Base-by-base conservation (phyloP, 306 rosid genomes). In the Begonia fuchsioides region DNA sequence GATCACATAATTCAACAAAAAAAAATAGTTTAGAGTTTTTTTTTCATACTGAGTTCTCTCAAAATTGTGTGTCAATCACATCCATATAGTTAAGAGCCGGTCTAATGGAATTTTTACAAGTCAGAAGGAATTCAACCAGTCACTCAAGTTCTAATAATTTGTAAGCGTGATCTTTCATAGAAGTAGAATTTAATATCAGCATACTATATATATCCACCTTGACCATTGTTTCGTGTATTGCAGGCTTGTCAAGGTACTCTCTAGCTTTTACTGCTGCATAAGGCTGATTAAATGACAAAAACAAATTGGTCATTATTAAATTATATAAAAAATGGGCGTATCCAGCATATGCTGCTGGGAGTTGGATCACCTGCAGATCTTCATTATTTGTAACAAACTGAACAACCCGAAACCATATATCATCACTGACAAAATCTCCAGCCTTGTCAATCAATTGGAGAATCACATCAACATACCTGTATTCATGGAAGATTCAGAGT, bases 381-480 rank as follows among this genome's bases (percentile, higher is more conserved):
- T 92, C 98, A 56, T 92, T 92, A 74, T 92, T 92, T 43, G 96
- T 85, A 66, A 92, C 98, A 68, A 92, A 92, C 64, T 92, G 98
- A 62, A 92, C 98, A 59, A 92, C 98, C 56, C 98, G 94, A 69
- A 85, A 92, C 98, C 98, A 92, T 57, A 92, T 92, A 75, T 92
- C 98, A 61, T 92, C 98, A 11, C 98, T 92, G 26, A 92, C 98
- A 75, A 92, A 92, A 68, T 92, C 98, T 62, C 96, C 98, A 2
- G 98, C 98, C 85, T 92, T 92, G 77, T 92, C 98, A 68, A 92
- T 92, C 78, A 92, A 73, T 72, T 92, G 98, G 64, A 92, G 98
- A 66, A 92, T 85, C 44, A 92, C 98, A 41, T 92, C 98, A 52
- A 92, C 98, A 43, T 92, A 92, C 98, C 98, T 92, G 71, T 11